phyloP scores from a whole-genome alignment of 371 early-diverging fungal genomes.

The Globomyces sp. region DNA sequence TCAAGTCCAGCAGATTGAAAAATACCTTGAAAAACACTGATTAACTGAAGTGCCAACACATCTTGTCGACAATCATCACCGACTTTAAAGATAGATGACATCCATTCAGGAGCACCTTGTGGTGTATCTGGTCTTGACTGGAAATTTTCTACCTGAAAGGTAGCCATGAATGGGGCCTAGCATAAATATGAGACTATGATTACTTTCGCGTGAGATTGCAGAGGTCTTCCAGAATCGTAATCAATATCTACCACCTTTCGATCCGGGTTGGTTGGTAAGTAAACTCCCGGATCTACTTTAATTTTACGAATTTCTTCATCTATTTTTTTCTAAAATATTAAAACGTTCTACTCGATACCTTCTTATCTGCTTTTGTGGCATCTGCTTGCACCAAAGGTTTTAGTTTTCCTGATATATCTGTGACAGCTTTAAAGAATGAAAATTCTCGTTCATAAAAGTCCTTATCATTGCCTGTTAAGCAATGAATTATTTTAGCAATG shows the following conservation, averaged over 20 bases:
- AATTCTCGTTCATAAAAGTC: conserved; percentile 94
- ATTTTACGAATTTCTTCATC: conserved; percentile 97
- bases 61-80: conserved; percentile 99
- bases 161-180: conserved; percentile 95
- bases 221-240: conserved; percentile 89
- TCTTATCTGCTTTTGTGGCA: conserved; percentile 92
- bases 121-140: conserved; percentile 27
- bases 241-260: conserved; percentile 94
- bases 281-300: conserved; percentile 94
- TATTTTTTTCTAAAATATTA: conserved; percentile 62
- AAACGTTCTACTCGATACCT: conserved; percentile 44
- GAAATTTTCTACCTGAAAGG: conserved; percentile 82
- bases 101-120: conserved; percentile 35
- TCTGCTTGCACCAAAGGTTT: conserved; percentile 84
- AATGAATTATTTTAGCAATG: conserved; percentile 69
- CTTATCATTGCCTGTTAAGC: conserved; percentile 81
- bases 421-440: conserved; percentile 90
- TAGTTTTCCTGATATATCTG: conserved; percentile 94
- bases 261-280: conserved; percentile 97
- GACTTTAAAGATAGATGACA: conserved; percentile 98
- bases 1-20: conserved; percentile 90
- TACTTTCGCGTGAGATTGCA: conserved; percentile 98
- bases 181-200: no score
- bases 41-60: conserved; percentile 96
- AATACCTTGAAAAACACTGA: conserved; percentile 96